Evolutionary conservation across 306 rosid species (phyloP).

Genomic region (Citrullus amarus): DNA sequence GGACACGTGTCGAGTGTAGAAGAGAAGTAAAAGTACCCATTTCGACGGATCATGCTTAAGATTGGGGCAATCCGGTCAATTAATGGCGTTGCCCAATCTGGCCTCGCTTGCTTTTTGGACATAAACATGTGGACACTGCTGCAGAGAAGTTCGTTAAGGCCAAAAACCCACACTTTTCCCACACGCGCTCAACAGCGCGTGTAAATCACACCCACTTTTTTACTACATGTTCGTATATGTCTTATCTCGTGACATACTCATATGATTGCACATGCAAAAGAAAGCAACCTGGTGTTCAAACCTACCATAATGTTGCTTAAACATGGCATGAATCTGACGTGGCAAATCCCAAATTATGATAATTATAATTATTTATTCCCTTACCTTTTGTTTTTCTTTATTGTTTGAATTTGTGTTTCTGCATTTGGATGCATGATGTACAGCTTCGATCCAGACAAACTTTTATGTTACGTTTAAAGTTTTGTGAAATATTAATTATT

Average conservation of each 20-base stretch:
- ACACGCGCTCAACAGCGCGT: neutral
- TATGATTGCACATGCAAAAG: slow-evolving; percentile 10
- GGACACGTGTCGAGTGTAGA: neutral
- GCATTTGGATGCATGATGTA: neutral
- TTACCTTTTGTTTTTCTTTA: neutral
- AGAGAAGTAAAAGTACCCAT: neutral
- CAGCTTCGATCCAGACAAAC: slow-evolving; percentile 5
- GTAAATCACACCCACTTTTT: neutral
- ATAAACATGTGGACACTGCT: slow-evolving; percentile 6
- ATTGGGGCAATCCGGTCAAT: slow-evolving; percentile 1
- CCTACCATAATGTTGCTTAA: neutral
- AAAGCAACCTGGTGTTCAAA: neutral
- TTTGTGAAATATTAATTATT: neutral
- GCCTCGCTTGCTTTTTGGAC: neutral
- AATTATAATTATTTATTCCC: neutral
- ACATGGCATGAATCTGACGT: slow-evolving; percentile 4
- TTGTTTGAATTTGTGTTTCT: neutral
- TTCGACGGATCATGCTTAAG: neutral
- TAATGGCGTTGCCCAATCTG: slow-evolving; percentile 5
- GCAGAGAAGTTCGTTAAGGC: neutral
- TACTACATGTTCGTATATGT: neutral
- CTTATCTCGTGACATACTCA: slow-evolving; percentile 10
- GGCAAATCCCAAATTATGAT: neutral
- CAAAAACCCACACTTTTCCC: neutral
- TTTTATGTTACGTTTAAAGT: neutral